phyloP scores from a whole-genome alignment of 148 eudicot species.

The Rheum nobile region DNA sequence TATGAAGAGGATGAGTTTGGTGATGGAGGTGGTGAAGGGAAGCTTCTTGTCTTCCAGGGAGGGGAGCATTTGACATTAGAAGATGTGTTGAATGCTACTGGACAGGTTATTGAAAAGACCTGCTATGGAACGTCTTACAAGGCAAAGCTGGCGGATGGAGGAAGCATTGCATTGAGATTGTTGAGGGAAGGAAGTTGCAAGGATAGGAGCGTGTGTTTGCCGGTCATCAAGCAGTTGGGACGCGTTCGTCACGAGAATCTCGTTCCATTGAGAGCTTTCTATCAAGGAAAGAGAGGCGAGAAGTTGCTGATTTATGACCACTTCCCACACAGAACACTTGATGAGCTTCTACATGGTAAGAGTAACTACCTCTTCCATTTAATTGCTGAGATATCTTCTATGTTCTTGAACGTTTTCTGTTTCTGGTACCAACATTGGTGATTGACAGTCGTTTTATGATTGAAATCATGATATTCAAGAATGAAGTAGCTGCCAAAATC shows the following conservation, averaged over 20 bases:
- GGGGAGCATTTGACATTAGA: conserved; percentile 83
- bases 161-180: conserved; percentile 80
- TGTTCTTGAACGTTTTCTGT: conserved; percentile 1
- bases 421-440: too few species aligned
- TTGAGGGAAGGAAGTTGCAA: conserved; percentile 91
- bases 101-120: conserved; percentile 93
- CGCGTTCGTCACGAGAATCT: conserved; percentile 82
- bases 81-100: conserved; percentile 92
- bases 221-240: conserved; percentile 74
- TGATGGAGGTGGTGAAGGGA: conserved; percentile 75
- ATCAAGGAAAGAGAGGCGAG: conserved; percentile 97
- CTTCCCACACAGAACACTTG: conserved; percentile 58
- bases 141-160: conserved; percentile 89
- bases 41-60: conserved; percentile 70
- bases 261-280: conserved; percentile 83
- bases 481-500: neutral
- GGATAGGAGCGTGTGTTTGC: conserved; percentile 68
- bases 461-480: neutral
- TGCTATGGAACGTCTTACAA: conserved; percentile 84
- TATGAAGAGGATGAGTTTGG: conserved; percentile 30
- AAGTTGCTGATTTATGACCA: conserved; percentile 86
- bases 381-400: neutral
- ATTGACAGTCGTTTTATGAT: neutral
- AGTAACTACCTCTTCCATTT: neutral
- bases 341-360: conserved; percentile 84